Percentiles rank a stretch among this genome's conserved stretches.
These are phyloP conservation scores for Barnettozyma vustinii DNA, from an alignment of 805 yeast species.

Conservation along the genomic window DNA sequence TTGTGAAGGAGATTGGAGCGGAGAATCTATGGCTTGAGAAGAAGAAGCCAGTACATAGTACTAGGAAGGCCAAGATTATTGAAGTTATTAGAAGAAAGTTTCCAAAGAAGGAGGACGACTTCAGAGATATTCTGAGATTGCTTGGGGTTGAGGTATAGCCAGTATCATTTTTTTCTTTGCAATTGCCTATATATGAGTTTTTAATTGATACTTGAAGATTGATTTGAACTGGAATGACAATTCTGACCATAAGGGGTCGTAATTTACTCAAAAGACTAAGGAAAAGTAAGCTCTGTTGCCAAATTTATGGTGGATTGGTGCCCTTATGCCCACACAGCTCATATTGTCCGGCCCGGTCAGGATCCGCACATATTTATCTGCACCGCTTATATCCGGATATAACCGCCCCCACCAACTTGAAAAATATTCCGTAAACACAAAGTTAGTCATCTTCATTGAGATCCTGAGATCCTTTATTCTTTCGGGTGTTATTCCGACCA, in stretches of 20 bases:
- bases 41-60: not conserved
- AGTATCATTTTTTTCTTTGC: too few species aligned
- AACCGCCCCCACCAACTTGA: not conserved
- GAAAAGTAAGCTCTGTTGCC: too few species aligned
- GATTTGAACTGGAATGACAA: too few species aligned
- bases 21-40: conserved; percentile 7
- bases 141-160: not conserved
- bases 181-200: too few species aligned
- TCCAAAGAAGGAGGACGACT: not conserved
- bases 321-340: too few species aligned
- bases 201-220: too few species aligned
- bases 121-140: not conserved
- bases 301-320: too few species aligned
- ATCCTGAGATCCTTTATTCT: not conserved
- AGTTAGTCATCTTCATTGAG: not conserved
- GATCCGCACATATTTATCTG: not conserved
- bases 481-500: too few species aligned
- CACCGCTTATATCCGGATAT: not conserved
- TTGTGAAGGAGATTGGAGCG: conserved; percentile 6
- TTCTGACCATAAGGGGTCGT: too few species aligned
- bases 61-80: not conserved
- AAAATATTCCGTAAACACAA: not conserved
- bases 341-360: not conserved
- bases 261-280: too few species aligned
- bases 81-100: not conserved